These are phyloP conservation scores for Apiospora rasikravindrae DNA, from an alignment of 2,329 filamentous ascomycete genomes.

Conservation along the genomic window DNA sequence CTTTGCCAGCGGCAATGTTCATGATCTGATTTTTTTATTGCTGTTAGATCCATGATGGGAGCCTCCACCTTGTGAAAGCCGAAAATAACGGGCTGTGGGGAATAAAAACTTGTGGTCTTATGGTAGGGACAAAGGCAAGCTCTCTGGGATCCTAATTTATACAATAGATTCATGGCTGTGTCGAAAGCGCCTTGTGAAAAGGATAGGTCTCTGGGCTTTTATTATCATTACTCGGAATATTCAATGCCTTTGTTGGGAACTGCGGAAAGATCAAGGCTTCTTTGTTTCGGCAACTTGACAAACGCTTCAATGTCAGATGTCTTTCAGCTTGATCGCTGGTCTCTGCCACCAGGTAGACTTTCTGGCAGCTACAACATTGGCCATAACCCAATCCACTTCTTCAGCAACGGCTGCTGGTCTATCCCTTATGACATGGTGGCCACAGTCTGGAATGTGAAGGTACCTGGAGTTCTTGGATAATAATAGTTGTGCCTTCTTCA, in stretches of 20 bases:
- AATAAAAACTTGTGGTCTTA: background rate
- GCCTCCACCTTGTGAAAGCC: accelerated
- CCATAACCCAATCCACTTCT: slow-evolving; percentile 36
- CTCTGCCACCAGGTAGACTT: background rate
- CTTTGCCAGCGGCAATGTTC: no score
- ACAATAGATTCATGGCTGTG: background rate
- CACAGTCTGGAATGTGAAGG: slow-evolving; percentile 33
- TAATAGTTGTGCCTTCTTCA: slow-evolving; percentile 35
- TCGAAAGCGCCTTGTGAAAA: background rate
- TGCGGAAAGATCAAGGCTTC: background rate
- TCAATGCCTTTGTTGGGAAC: background rate
- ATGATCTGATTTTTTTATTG: background rate
- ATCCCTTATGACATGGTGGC: slow-evolving; percentile 35
- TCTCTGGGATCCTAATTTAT: background rate
- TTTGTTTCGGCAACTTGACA: background rate
- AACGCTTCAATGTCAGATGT: background rate
- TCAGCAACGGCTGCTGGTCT: slow-evolving; percentile 32
- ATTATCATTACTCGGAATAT: background rate
- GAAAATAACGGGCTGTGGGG: background rate
- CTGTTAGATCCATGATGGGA: background rate
- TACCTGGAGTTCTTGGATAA: slow-evolving; percentile 30
- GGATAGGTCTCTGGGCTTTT: background rate
- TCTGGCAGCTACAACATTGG: background rate
- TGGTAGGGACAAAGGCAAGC: background rate
- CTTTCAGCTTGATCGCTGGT: background rate